Percentiles rank a stretch among this genome's conserved stretches.
These are phyloP conservation scores for Ogataea nitratoaversa DNA, from an alignment of 805 yeast species.

Conservation along the genomic window DNA sequence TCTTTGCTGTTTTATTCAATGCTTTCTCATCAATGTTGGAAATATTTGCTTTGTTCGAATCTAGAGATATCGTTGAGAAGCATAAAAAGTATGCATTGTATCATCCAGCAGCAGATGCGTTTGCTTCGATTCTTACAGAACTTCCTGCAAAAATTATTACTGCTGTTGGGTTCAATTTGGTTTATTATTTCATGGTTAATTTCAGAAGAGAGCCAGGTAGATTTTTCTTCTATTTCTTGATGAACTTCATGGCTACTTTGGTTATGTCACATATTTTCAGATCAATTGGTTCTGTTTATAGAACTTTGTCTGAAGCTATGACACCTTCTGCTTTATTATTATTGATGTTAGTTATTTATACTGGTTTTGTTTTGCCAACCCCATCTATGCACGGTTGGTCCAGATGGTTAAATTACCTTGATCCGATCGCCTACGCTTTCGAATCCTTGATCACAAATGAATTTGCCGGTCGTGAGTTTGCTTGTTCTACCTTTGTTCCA, in stretches of 20 bases:
- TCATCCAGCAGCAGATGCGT: conserved; percentile 56
- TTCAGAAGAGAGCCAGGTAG: conserved; percentile 49
- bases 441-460: conserved; percentile 66
- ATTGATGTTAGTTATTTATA: conserved; percentile 47
- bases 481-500: conserved; percentile 55
- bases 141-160: conserved; percentile 43
- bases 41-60: conserved; percentile 47
- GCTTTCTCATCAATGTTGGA: conserved; percentile 58
- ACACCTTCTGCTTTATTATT: conserved; percentile 50
- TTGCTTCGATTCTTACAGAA: conserved; percentile 49
- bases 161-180: conserved; percentile 43
- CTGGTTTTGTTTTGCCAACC: conserved; percentile 55
- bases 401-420: conserved; percentile 56
- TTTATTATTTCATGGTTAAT: conserved; percentile 48
- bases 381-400: conserved; percentile 67
- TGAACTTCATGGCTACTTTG: conserved; percentile 39
- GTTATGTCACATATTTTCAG: conserved; percentile 47
- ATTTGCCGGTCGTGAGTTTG: conserved; percentile 52
- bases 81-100: conserved; percentile 52
- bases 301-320: conserved; percentile 46
- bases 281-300: conserved; percentile 43
- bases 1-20: conserved; percentile 58
- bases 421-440: conserved; percentile 55
- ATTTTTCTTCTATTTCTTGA: conserved; percentile 50
- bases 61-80: conserved; percentile 52